phyloP scores from a whole-genome alignment of 2,329 filamentous ascomycete species.

The Xylaria digitata region DNA sequence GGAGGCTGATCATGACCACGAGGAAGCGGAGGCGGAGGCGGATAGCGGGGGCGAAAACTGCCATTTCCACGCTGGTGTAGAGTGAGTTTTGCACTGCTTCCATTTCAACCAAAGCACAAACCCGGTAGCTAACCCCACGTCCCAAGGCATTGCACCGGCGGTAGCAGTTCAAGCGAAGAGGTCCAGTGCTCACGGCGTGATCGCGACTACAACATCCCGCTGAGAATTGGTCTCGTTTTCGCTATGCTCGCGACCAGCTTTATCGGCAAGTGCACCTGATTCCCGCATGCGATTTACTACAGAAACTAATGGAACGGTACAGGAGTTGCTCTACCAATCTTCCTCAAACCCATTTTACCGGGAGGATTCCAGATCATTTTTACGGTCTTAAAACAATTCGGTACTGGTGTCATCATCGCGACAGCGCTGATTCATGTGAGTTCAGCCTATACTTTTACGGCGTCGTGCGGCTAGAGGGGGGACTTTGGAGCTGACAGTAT shows the following conservation, averaged over 20 bases:
- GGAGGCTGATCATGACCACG: constrained; percentile 9
- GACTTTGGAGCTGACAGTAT: not conserved
- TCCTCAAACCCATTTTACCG: constrained; percentile 19
- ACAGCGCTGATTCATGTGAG: constrained; percentile 19
- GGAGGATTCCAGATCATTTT: constrained; percentile 8
- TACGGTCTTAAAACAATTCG: constrained; percentile 14
- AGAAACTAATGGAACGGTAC: constrained; percentile 2
- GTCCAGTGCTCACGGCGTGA: constrained; percentile 14
- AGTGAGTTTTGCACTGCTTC: not conserved
- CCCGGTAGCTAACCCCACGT: not conserved
- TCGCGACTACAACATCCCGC: constrained; percentile 16
- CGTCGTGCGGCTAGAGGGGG: no score
- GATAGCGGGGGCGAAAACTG: constrained; percentile 11
- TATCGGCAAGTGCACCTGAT: not conserved
- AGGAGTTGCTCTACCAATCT: constrained; percentile 20
- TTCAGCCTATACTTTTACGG: no score
- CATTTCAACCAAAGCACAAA: not conserved
- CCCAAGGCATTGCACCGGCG: constrained; percentile 14
- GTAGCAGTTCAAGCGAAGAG: not conserved
- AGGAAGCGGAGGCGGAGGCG: not conserved
- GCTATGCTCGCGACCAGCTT: constrained; percentile 17
- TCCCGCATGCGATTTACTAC: not conserved
- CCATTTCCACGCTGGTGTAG: constrained; percentile 20
- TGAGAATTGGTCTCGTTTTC: constrained; percentile 19
- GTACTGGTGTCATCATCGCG: constrained; percentile 16